Base-by-base conservation (phyloP, 257 asterid genomes). In the Solanum chaucha region DNA sequence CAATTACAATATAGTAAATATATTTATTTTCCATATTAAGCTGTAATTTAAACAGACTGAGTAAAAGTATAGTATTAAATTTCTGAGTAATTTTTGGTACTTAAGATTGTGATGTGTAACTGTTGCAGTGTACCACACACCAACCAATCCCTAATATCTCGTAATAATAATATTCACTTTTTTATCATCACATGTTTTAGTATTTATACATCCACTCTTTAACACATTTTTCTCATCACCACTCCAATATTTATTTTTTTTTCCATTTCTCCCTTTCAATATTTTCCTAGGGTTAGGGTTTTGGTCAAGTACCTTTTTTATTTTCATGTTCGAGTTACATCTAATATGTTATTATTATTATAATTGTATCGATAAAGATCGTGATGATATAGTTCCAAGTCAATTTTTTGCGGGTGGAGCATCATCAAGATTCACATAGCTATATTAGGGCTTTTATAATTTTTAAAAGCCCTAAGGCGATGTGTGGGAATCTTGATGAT, bases 401-500 rank as follows among this genome's bases (percentile, higher is more conserved):
- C 92, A 84, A 34, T 91, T 77, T 86, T 88, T 92, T 91, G 95
- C 93, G 10, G 90, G 10, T 92, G 96, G 90, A 91, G 93, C 96
- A 93, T 87, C 94, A 90, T 93, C 92, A 93, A 93, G 96, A 93
- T 93, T 92, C 96, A 93, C 96, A 87, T 86, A 84, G 55, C 82
- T 84, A 82, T 44, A 83, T 90, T 88, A 88, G 86, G 90, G 91
- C 86, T 86, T 83, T 68, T 68, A 81, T 64, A 17, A 28, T 22
- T 59, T 59, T 61, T 22, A 41, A 73, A 46, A 70, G 28, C n/a
- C 89, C 61, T 82, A 5, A 35, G 85, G 65, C 1, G 59, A 51
- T 48, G 30, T 70, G 36, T 93, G 96, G 81, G 96, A 93, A 92
- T 93, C 96, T 92, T 93, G 96, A 93, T 93, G 96, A 93, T 93